A percentile compares a stretch with the other conserved stretches of the same genome.
Conservation (phyloP, 108 stramenopile genomes). For the Pseudonitzschia delicatissima region DNA sequence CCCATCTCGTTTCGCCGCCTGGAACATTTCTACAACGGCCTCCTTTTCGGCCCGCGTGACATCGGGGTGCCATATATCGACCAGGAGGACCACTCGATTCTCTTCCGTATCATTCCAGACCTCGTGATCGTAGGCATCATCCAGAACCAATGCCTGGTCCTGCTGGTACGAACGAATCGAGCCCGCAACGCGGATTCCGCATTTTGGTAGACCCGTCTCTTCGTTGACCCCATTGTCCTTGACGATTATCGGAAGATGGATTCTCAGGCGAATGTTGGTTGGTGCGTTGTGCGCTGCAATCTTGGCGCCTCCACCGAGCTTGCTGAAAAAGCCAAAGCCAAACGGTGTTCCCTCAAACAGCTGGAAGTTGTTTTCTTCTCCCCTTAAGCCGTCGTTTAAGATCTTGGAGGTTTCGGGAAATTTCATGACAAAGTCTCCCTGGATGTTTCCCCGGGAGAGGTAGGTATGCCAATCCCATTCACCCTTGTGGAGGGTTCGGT, state of each 20-base stretch:
- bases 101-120: slow-evolving; percentile 91
- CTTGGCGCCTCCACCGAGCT: slow-evolving; percentile 49
- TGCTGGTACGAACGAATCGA: slow-evolving; percentile 71
- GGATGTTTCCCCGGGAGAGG: slow-evolving; percentile 60
- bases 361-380: slow-evolving; percentile 13
- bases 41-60: slow-evolving; percentile 60
- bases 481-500: slow-evolving; percentile 49
- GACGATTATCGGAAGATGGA: slow-evolving; percentile 93
- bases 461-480: slow-evolving; percentile 92
- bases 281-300: slow-evolving; percentile 90
- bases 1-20: slow-evolving; percentile 65
- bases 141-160: slow-evolving; percentile 87
- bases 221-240: slow-evolving; percentile 10
- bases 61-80: slow-evolving; percentile 92
- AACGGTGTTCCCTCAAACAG: slow-evolving; percentile 70
- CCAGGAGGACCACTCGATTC: slow-evolving; percentile 67
- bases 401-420: slow-evolving; percentile 75
- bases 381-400: slow-evolving; percentile 45
- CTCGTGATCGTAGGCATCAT: slow-evolving; percentile 96
- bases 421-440: slow-evolving; percentile 44
- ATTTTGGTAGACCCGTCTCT: slow-evolving; percentile 25
- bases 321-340: slow-evolving; percentile 89
- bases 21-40: slow-evolving; percentile 69
- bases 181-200: slow-evolving; percentile 91
- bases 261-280: slow-evolving; percentile 91